These are phyloP conservation scores for Phylloporus arenicola DNA, from an alignment of 768 basidiomycete species.

Conservation along the genomic window DNA sequence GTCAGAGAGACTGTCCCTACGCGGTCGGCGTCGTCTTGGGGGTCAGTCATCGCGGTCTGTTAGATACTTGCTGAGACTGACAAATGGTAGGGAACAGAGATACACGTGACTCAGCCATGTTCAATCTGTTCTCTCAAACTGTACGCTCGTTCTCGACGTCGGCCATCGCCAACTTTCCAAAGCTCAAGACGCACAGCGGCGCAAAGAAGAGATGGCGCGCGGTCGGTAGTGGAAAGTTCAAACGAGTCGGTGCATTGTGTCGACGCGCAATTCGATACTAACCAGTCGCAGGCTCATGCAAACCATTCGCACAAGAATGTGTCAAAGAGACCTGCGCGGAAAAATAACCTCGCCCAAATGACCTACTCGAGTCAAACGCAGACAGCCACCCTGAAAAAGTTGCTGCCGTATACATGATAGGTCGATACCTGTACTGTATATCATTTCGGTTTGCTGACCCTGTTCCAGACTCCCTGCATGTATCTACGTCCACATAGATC, in stretches of 20 bases:
- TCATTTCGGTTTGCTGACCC: not conserved
- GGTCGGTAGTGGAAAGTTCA: constrained; percentile 63
- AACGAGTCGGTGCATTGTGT: constrained; percentile 50
- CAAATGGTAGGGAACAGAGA: not conserved
- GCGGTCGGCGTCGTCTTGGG: constrained; percentile 76
- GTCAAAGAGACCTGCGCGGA: constrained; percentile 55
- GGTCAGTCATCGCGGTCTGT: constrained; percentile 36
- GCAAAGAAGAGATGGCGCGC: constrained; percentile 79
- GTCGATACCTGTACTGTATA: constrained; percentile 10
- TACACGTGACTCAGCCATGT: constrained; percentile 23
- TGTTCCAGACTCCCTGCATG: constrained; percentile 7
- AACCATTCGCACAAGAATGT: constrained; percentile 70
- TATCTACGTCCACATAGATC: constrained; percentile 6
- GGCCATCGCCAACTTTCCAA: constrained; percentile 53
- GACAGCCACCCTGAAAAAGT: constrained; percentile 60
- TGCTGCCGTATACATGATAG: constrained; percentile 62
- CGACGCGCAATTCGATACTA: not conserved
- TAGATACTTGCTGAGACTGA: not conserved
- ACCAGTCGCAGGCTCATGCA: constrained; percentile 52
- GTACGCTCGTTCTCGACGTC: constrained; percentile 58
- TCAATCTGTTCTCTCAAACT: constrained; percentile 18
- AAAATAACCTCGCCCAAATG: constrained; percentile 61
- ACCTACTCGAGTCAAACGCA: constrained; percentile 63
- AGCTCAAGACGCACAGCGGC: constrained; percentile 76
- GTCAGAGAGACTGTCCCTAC: constrained; percentile 34